These are phyloP conservation scores for Lecanicillium sp. DNA, from an alignment of 2,329 filamentous ascomycete genomes.

Conservation along the genomic window DNA sequence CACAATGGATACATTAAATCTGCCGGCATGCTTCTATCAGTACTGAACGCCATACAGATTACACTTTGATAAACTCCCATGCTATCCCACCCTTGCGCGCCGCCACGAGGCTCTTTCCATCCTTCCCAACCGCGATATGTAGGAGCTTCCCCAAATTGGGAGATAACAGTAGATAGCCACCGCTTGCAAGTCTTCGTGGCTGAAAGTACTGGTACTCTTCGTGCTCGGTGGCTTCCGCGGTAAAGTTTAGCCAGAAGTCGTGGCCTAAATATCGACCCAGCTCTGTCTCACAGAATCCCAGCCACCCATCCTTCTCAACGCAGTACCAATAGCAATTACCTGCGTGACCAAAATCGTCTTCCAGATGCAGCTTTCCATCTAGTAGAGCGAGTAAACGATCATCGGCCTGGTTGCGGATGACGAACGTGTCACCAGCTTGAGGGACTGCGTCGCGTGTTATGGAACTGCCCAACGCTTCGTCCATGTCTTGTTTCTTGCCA, in stretches of 20 bases:
- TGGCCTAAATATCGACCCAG: conserved; percentile 26
- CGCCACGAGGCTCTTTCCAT: conserved; percentile 18
- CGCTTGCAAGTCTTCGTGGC: conserved; percentile 17
- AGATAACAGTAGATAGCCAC: conserved; percentile 25
- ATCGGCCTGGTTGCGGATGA: conserved; percentile 20
- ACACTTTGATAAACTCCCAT: conserved; percentile 19
- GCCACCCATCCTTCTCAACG: conserved; percentile 27
- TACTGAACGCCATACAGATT: too few species aligned
- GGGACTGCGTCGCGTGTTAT: conserved; percentile 13
- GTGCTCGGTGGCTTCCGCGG: conserved; percentile 17
- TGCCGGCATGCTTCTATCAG: too few species aligned
- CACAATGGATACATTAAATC: too few species aligned
- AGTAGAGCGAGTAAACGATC: conserved; percentile 21
- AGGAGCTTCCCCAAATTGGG: conserved; percentile 18
- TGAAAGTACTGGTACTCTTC: conserved; percentile 21
- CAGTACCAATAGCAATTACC: conserved; percentile 28
- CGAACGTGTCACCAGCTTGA: conserved; percentile 18
- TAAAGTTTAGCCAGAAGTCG: conserved; percentile 14
- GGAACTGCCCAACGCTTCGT: background rate
- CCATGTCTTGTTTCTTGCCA: too few species aligned
- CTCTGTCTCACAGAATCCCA: conserved; percentile 27
- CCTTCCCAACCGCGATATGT: conserved; percentile 17
- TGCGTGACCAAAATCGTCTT: conserved; percentile 8
- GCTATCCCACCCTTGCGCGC: conserved; percentile 18
- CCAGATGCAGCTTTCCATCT: conserved; percentile 19